A percentile compares a stretch with the other conserved stretches of the same genome.
Evolutionary conservation across 495 filamentous ascomycete genomes (phyloP).

Genomic region (Aspergillus taichungensis): DNA sequence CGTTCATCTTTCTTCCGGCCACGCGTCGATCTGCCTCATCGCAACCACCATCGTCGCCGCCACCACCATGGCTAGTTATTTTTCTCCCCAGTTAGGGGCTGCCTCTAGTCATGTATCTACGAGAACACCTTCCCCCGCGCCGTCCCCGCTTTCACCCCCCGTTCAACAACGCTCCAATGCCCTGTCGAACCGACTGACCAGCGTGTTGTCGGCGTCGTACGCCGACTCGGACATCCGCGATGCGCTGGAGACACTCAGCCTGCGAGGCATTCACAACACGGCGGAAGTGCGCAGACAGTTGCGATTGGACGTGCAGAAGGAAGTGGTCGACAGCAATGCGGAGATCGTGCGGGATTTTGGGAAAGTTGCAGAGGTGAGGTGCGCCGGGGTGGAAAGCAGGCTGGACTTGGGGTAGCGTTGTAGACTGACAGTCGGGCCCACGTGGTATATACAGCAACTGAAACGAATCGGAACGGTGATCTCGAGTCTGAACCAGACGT

Average conservation of each 20-base stretch:
- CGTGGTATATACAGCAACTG: conserved; percentile 55
- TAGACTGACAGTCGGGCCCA: conserved; percentile 3
- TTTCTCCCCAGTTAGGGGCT: conserved; percentile 16
- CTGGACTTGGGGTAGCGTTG: no score
- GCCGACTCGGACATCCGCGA: conserved; percentile 87
- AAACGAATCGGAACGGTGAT: conserved; percentile 76
- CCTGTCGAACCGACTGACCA: conserved; percentile 66
- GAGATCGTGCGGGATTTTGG: conserved; percentile 87
- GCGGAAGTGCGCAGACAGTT: conserved; percentile 72
- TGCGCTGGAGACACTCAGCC: conserved; percentile 69
- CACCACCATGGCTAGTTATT: conserved; percentile 36
- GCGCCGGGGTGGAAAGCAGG: not conserved
- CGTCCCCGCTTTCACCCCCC: conserved; percentile 28
- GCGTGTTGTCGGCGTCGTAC: conserved; percentile 84
- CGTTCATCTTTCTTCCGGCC: not conserved
- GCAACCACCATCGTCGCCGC: conserved; percentile 3
- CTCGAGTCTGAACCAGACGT: conserved; percentile 66
- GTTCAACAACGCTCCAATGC: conserved; percentile 45
- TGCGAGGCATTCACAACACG: conserved; percentile 61
- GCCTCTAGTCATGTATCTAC: conserved; percentile 18
- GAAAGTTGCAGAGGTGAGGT: conserved; percentile 72
- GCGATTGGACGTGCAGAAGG: conserved; percentile 78
- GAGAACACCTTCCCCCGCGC: conserved; percentile 15
- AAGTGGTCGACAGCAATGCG: conserved; percentile 89
- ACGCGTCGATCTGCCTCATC: conserved; percentile 9